Evolutionary conservation across 495 filamentous ascomycete genomes (phyloP), one percentile per base, ranked within the genome.

Genomic region (Echria macrotheca): DNA sequence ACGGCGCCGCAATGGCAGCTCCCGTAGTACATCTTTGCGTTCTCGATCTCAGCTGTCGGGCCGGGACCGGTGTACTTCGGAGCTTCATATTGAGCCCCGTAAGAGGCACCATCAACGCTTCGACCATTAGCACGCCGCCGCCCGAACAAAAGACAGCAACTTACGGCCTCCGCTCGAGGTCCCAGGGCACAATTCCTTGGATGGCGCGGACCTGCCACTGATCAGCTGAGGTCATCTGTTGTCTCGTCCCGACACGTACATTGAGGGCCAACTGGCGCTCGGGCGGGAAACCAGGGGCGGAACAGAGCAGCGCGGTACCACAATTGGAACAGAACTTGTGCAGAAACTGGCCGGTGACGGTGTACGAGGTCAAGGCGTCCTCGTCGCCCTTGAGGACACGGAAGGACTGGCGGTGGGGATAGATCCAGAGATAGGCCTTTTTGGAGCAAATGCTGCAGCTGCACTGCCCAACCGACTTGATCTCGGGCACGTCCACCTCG

Each of bases 371-470:
- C 22, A 74, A 49, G n/a, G 47, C 57, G 0, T 58, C 55, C 1
- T 61, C 51, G 40, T 67, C 69, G 33, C 46, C 46, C 47, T 73
- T 73, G 54, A 76, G 52, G 31, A 73, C 52, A 23, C 49, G 68
- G 48, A 72, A 46, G 19, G 56, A 36, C 11, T 57, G 60, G 5
- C 36, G 37, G 6, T 54, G 52, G 4, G 60, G 60, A 25, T 65
- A 59, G 12, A 66, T 23, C 65, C 66, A 77, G 23, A 70, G 40
- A 14, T 66, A 68, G 10, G 54, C 69, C 56, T 72, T 71, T 50
- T 69, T 73, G 53, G 44, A 54, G 63, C 75, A 78, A 43, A 69
- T 71, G 63, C 74, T 77, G 58, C 78, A 82, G 46, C 77, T 73
- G 59, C 77, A 82, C 40, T 62, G 58, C 1, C 3, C 38, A 1